Percentiles rank a stretch among this genome's conserved stretches.
Evolutionary conservation across 2,329 filamentous ascomycete genomes (phyloP).

Genomic region (Hirsutella thompsonii): DNA sequence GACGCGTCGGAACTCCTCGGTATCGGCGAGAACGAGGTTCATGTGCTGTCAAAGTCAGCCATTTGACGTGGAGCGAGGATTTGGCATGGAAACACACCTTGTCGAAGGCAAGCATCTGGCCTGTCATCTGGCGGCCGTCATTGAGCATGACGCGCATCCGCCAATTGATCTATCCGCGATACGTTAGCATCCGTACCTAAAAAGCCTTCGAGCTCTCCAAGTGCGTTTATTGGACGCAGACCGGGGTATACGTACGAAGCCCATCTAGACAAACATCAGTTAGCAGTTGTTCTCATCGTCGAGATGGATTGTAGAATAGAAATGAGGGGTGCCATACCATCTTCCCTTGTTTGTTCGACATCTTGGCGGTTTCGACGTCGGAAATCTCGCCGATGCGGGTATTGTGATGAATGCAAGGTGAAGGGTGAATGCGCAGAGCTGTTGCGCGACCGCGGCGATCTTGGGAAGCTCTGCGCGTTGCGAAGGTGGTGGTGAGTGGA

Average conservation of each 20-base stretch:
- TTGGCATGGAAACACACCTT: constrained; percentile 47
- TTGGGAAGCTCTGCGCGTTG: constrained; percentile 28
- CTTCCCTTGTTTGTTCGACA: constrained; percentile 83
- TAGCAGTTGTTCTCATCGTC: constrained; percentile 50
- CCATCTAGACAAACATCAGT: constrained; percentile 42
- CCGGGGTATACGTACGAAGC: constrained; percentile 47
- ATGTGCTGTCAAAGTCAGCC: constrained; percentile 56
- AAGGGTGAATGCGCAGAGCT: constrained; percentile 31
- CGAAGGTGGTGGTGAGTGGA: constrained; percentile 29
- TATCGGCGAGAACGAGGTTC: constrained; percentile 97
- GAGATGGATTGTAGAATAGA: constrained; percentile 25
- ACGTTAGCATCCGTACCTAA: too few species aligned
- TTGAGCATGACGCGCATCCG: constrained; percentile 95
- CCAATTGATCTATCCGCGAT: constrained; percentile 92
- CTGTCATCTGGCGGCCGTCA: constrained; percentile 91
- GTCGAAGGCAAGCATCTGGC: constrained; percentile 97
- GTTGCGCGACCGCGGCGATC: constrained; percentile 25
- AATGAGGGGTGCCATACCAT: constrained; percentile 61
- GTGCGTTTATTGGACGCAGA: neutral
- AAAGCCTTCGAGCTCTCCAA: neutral
- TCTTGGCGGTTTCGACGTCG: constrained; percentile 12
- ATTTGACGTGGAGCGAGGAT: neutral
- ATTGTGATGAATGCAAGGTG: constrained; percentile 15
- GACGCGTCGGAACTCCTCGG: constrained; percentile 89
- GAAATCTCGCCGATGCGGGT: constrained; percentile 13